Base-by-base conservation (phyloP, 768 basidiomycete species). In the Suillus weaverae region DNA sequence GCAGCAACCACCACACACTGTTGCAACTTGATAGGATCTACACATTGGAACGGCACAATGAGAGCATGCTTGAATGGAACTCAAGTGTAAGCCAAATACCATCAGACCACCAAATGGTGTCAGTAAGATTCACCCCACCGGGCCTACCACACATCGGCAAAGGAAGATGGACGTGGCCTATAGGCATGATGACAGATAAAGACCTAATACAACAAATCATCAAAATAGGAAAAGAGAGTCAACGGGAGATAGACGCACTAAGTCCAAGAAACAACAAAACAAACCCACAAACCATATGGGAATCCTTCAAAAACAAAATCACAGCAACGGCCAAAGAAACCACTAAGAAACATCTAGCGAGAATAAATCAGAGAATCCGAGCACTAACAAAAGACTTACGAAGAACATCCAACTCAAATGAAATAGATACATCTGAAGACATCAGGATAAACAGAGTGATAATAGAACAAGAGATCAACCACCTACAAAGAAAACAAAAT, bases 321-420 rank as follows among this genome's bases (percentile, higher is more conserved):
- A 44, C 8, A 4, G 3, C 0, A 0, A 3, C 3, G 0, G 20
- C 43, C 20, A 44, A 10, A n/a, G 43, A 44, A 0, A 44, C 43
- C 0, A 20, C 9, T 0, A 44, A 44, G 20, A 44, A 0, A 9
- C 20, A 44, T 11, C 8, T 44, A 4, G 20, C 9, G 5, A 44
- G 8, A 3, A 44, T 44, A 0, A 44, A 44, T 1, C 43, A 44
- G 4, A 0, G 0, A 3, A 44, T 44, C 2, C 2, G 6, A 20
- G 1, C n/a, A 0, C 4, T 48, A 5, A 48, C 2, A 0, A 22
- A 48, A 48, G 46, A 48, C 46, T 7, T 46, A 9, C 10, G 5
- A 0, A 46, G 11, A 2, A n/a, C 3, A 10, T 4, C 44, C 0
- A 48, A 48, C n/a, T 0, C 1, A 5, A 13, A 22, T 0, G 5